A percentile compares a stretch with the other conserved stretches of the same genome.
Conservation (phyloP, 2,329 filamentous ascomycete genomes). For the Colletotrichum chrysophilum region DNA sequence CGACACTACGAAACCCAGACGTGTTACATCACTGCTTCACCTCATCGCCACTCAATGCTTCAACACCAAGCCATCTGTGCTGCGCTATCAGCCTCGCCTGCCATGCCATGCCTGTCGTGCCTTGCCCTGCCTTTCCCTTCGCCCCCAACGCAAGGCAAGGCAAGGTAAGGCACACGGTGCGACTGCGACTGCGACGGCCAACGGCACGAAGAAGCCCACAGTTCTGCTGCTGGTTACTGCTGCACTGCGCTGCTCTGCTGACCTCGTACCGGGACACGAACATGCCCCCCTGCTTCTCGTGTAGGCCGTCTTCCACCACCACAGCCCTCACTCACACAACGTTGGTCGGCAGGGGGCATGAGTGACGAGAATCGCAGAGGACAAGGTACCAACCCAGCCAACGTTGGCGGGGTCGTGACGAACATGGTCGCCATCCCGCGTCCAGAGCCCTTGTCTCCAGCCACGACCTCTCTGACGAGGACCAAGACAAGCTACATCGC, state of each 20-base stretch:
- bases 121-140: neutral
- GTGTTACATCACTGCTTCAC: slow-evolving; percentile 55
- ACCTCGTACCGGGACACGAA: neutral
- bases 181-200: neutral
- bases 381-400: neutral
- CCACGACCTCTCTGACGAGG: neutral
- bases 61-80: slow-evolving; percentile 9
- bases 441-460: neutral
- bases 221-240: neutral
- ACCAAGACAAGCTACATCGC: slow-evolving; percentile 2
- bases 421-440: slow-evolving; percentile 6
- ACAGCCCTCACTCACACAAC: neutral
- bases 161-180: neutral
- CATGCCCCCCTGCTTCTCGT: neutral
- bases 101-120: neutral
- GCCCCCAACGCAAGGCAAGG: neutral
- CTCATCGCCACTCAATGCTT: slow-evolving; percentile 31
- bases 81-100: neutral
- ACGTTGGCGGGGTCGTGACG: neutral
- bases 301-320: neutral
- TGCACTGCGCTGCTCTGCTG: neutral
- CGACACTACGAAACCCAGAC: slow-evolving; percentile 44
- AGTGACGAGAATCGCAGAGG: neutral
- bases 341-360: neutral
- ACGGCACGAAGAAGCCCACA: neutral